Percentiles rank a stretch among this genome's conserved stretches.
Conservation (phyloP, 495 filamentous ascomycete species). For the Staphylotrichum longicolle region DNA sequence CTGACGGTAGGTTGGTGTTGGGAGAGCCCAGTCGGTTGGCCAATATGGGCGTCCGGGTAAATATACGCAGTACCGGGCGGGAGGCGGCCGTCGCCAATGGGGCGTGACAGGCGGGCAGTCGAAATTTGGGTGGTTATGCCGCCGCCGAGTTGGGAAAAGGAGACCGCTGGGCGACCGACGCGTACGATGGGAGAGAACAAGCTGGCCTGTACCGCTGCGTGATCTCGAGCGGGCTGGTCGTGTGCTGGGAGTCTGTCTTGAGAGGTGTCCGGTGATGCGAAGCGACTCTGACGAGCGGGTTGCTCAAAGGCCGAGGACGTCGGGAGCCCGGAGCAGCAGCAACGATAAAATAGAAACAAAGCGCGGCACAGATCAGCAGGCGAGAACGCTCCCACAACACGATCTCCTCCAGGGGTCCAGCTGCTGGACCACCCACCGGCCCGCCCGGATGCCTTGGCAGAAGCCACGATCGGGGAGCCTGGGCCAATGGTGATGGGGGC, state of each 20-base stretch:
- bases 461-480: constrained; percentile 12
- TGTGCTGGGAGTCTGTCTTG: not conserved
- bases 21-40: constrained; percentile 15
- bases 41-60: constrained; percentile 41
- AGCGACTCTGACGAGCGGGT: not conserved
- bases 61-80: constrained; percentile 31
- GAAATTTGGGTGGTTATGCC: constrained; percentile 37
- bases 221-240: not conserved
- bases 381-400: constrained; percentile 19
- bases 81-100: constrained; percentile 33
- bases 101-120: constrained; percentile 18
- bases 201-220: not conserved
- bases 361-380: constrained; percentile 18
- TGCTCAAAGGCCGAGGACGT: not conserved
- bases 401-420: constrained; percentile 18
- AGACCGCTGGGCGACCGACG: constrained; percentile 3
- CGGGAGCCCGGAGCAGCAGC: constrained; percentile 7
- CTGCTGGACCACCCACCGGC: constrained; percentile 5
- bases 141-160: constrained; percentile 22
- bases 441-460: constrained; percentile 7
- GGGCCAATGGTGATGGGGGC: not conserved
- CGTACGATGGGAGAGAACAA: not conserved
- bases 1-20: not conserved
- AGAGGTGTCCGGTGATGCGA: too few species aligned
- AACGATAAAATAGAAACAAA: constrained; percentile 23